Evolutionary conservation across 2,329 filamentous ascomycete genomes (phyloP).

Genomic region (Karstenula rhodostoma): DNA sequence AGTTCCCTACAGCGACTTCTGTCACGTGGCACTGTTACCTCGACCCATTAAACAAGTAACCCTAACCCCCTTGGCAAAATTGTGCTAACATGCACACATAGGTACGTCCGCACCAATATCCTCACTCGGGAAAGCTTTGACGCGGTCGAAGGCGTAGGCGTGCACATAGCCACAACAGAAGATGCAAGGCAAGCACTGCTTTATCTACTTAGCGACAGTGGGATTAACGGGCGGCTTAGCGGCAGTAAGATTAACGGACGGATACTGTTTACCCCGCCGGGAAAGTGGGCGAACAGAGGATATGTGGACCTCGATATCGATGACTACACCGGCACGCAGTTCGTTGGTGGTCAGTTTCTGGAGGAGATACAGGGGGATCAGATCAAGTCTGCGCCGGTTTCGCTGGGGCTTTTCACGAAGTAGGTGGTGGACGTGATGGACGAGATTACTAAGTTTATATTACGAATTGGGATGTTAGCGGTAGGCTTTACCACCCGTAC

Average conservation of each 20-base stretch:
- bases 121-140: constrained; percentile 16
- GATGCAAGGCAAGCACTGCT: constrained; percentile 17
- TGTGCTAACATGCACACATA: not conserved
- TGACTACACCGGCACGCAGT: constrained; percentile 10
- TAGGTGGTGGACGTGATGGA: not conserved
- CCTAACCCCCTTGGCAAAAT: not conserved
- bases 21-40: not conserved
- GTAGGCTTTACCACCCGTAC: constrained; percentile 85
- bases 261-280: constrained; percentile 15
- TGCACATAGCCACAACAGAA: constrained; percentile 18
- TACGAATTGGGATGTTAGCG: too few species aligned
- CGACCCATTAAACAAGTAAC: not conserved
- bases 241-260: constrained; percentile 14
- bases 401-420: not conserved
- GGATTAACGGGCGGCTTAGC: constrained; percentile 17
- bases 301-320: constrained; percentile 20
- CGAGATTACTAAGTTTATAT: too few species aligned
- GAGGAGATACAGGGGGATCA: constrained; percentile 20
- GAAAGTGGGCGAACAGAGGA: constrained; percentile 19
- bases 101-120: constrained; percentile 21
- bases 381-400: constrained; percentile 3
- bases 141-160: constrained; percentile 7
- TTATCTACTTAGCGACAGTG: constrained; percentile 12
- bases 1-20: too few species aligned
- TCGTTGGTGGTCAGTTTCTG: not conserved